phyloP scores from a whole-genome alignment of 352 stramenopile genomes.

The Phytophthora crassamura region DNA sequence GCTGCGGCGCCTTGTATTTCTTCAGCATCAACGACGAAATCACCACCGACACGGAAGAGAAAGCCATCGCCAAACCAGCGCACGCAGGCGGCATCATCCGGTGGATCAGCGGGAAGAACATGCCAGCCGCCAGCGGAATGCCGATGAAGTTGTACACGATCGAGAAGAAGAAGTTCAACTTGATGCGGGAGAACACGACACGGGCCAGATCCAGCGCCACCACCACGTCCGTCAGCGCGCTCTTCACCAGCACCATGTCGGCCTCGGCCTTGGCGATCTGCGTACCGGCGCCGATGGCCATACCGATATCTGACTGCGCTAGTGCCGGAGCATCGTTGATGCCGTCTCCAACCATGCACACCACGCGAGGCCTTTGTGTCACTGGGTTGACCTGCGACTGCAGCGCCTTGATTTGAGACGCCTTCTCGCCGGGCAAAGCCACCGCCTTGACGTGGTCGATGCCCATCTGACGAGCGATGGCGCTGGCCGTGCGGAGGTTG shows the following conservation, averaged over 20 bases:
- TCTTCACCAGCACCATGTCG: conserved; percentile 92
- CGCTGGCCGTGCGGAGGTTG: conserved; percentile 91
- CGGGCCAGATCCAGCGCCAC: conserved; percentile 84
- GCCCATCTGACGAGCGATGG: conserved; percentile 90
- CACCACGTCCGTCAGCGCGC: conserved; percentile 82
- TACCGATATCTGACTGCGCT: conserved; percentile 92
- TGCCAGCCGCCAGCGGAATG: conserved; percentile 84
- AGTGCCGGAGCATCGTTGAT: conserved; percentile 96
- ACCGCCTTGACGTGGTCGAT: conserved; percentile 89
- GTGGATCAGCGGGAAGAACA: conserved; percentile 88
- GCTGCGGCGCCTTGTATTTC: conserved; percentile 61
- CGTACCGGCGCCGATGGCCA: conserved; percentile 93
- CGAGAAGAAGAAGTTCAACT: conserved; percentile 90
- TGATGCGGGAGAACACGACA: conserved; percentile 84
- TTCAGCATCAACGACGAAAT: conserved; percentile 89
- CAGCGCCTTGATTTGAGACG: conserved; percentile 89
- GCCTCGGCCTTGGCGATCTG: conserved; percentile 89
- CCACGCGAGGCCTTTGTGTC: conserved; percentile 82
- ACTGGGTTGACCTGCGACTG: conserved; percentile 72
- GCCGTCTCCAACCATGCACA: conserved; percentile 94
- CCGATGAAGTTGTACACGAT: conserved; percentile 88
- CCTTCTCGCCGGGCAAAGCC: conserved; percentile 95
- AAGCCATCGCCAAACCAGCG: conserved; percentile 87
- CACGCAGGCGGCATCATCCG: conserved; percentile 86
- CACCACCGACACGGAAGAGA: conserved; percentile 90